Percentiles rank a stretch among this genome's conserved stretches.
These are phyloP conservation scores for Phytophthora aleatoria DNA, from an alignment of 352 stramenopile genomes.

Conservation along the genomic window DNA sequence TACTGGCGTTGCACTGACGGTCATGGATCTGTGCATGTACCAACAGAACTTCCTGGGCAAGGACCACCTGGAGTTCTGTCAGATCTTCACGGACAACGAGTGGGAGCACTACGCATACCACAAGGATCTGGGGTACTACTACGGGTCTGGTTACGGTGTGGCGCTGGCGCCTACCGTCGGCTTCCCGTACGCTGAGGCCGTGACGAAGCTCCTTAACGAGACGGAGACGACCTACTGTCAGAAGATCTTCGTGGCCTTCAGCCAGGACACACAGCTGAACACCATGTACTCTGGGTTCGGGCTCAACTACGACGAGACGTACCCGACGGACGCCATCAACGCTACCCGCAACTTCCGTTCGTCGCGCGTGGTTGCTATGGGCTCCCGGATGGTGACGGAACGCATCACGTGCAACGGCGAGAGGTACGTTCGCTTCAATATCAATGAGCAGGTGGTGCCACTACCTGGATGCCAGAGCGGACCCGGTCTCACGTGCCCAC, in stretches of 20 bases:
- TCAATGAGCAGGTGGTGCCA: constrained; percentile 58
- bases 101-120: constrained; percentile 59
- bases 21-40: constrained; percentile 71
- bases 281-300: constrained; percentile 50
- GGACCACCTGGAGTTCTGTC: constrained; percentile 44
- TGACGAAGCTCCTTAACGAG: constrained; percentile 48
- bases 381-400: constrained; percentile 50
- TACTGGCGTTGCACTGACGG: constrained; percentile 36
- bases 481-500: constrained; percentile 50
- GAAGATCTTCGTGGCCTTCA: constrained; percentile 60
- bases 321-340: constrained; percentile 42
- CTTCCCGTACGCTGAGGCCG: constrained; percentile 47
- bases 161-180: constrained; percentile 46
- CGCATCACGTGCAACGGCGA: constrained; percentile 46
- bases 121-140: constrained; percentile 63
- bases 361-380: constrained; percentile 51
- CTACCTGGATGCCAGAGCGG: constrained; percentile 48
- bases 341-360: constrained; percentile 46
- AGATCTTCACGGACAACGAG: constrained; percentile 60
- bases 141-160: constrained; percentile 53
- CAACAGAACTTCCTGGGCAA: constrained; percentile 56
- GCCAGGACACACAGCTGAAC: constrained; percentile 63
- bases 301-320: constrained; percentile 49
- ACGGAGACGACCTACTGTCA: constrained; percentile 51
- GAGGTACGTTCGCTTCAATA: constrained; percentile 51